Base-by-base conservation (phyloP, 1,284 basidiomycete species). In the Apiotrichum akiyoshidainum region DNA sequence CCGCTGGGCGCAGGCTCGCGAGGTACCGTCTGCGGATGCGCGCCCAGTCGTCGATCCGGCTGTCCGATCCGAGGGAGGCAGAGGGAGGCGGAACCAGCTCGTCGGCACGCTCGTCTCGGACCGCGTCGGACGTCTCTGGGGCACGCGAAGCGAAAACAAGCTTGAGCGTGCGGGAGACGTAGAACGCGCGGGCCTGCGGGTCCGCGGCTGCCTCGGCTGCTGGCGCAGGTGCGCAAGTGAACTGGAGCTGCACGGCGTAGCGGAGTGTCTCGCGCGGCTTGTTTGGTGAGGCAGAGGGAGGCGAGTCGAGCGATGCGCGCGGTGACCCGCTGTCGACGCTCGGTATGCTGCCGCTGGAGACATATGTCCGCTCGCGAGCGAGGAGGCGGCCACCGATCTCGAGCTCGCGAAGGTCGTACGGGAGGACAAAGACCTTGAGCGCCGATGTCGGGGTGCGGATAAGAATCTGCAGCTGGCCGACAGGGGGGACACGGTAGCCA, bases 391-490 rank as follows among this genome's bases (percentile, higher is more conserved):
- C 75, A 6, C 76, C 75, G 8, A 66, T 26, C 2, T 62, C 57
- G 54, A 83, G 68, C 8, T 68, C 65, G 5, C 72, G 66, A 12
- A 83, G 69, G 60, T 83, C 81, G 61, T 82, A 83, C 0, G 80
- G 80, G 5, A 83, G 66, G 2, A 83, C 66, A 59, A 82, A 83
- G 12, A 80, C 77, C 65, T 82, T 81, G 65, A 81, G 67, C 0
- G 81, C 75, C 26, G 72, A 67, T 31, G 72, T 69, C 3, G 78
- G 68, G 31, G 79, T 80, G 67, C 80, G 81, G 69, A 83, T 70
- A 31, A 83, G 71, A 11, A 82, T 70, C 67, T 82, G 82, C 10
- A 83, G 65, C 60, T 81, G 80, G n/a, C 82, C 82, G 26, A 76
- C 67, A 0, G 72, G 72, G 0, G 81, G 79, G 7, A 83, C 72